Conservation (phyloP, 2,329 filamentous ascomycete genomes). For the Cladosporium sp. region DNA sequence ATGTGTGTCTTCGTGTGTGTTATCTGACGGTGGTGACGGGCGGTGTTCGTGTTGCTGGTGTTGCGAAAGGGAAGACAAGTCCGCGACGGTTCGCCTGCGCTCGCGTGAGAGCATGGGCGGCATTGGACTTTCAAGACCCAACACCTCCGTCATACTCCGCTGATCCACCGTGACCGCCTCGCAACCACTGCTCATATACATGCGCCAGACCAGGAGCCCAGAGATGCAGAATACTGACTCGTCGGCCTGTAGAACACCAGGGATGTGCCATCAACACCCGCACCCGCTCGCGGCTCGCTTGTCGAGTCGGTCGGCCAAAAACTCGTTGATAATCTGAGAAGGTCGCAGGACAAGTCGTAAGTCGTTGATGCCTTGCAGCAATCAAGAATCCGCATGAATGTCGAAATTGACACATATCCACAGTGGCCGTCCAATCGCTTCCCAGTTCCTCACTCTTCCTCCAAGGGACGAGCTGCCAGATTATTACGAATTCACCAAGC, state of each 20-base stretch:
- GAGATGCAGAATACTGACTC: constrained; percentile 24
- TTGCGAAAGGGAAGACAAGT: constrained; percentile 20
- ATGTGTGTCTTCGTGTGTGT: background rate
- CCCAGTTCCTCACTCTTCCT: constrained; percentile 72
- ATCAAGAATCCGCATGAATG: background rate
- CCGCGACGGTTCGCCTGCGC: constrained; percentile 22
- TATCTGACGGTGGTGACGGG: constrained; percentile 7
- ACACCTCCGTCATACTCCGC: constrained; percentile 33
- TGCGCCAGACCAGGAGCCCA: constrained; percentile 1
- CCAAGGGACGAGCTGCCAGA: constrained; percentile 55
- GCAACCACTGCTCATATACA: constrained; percentile 17
- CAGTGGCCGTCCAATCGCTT: constrained; percentile 69
- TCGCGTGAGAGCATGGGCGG: constrained; percentile 18
- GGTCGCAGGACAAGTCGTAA: constrained; percentile 80
- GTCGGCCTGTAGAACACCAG: constrained; percentile 32
- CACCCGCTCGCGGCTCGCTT: constrained; percentile 32
- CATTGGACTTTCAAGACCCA: constrained; percentile 24
- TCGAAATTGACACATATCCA: constrained; percentile 35
- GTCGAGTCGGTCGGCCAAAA: constrained; percentile 63
- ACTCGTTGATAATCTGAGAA: constrained; percentile 73
- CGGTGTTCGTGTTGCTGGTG: background rate
- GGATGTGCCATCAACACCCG: constrained; percentile 25
- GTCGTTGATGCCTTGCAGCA: constrained; percentile 32
- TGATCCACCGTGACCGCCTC: constrained; percentile 22
- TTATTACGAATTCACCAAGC: constrained; percentile 74